Conservation (phyloP, 495 filamentous ascomycete species). For the Parathielavia hyrcaniae region DNA sequence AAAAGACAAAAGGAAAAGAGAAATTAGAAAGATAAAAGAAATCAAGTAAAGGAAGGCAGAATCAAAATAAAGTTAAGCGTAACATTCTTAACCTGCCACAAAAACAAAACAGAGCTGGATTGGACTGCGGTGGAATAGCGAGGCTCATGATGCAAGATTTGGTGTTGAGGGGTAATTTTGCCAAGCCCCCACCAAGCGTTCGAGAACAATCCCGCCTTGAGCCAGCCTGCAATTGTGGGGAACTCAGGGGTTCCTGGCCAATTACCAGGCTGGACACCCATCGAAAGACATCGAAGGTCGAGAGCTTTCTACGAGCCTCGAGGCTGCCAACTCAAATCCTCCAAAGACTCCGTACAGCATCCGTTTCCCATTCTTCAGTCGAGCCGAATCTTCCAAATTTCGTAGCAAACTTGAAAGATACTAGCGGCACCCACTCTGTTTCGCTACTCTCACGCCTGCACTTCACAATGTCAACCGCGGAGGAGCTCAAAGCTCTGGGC, state of each 20-base stretch:
- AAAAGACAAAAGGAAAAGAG: too few species aligned
- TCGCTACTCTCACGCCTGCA: not conserved
- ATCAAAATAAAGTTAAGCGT: too few species aligned
- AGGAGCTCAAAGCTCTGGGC: slow-evolving; percentile 84
- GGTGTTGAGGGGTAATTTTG: slow-evolving; percentile 14
- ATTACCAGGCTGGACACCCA: slow-evolving; percentile 23
- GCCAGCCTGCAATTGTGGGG: slow-evolving; percentile 18
- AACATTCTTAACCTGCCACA: too few species aligned
- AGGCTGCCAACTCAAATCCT: slow-evolving; percentile 15
- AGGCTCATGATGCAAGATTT: not conserved
- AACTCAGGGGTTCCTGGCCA: slow-evolving; percentile 18
- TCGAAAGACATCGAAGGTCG: slow-evolving; percentile 35
- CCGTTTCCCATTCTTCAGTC: not conserved
- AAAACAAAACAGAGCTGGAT: too few species aligned
- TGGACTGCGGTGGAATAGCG: too few species aligned
- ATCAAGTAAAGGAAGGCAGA: too few species aligned
- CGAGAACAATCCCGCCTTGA: slow-evolving; percentile 15
- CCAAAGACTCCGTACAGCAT: slow-evolving; percentile 1
- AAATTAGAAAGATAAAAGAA: too few species aligned
- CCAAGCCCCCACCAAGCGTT: slow-evolving; percentile 12
- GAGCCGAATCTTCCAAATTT: not conserved
- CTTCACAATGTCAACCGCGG: slow-evolving; percentile 43
- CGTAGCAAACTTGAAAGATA: slow-evolving; percentile 2
- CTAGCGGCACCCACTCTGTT: not conserved
- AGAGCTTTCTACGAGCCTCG: slow-evolving; percentile 31